Evolutionary conservation across 352 stramenopile species (phyloP).

Genomic region (Phytophthora lateralis): DNA sequence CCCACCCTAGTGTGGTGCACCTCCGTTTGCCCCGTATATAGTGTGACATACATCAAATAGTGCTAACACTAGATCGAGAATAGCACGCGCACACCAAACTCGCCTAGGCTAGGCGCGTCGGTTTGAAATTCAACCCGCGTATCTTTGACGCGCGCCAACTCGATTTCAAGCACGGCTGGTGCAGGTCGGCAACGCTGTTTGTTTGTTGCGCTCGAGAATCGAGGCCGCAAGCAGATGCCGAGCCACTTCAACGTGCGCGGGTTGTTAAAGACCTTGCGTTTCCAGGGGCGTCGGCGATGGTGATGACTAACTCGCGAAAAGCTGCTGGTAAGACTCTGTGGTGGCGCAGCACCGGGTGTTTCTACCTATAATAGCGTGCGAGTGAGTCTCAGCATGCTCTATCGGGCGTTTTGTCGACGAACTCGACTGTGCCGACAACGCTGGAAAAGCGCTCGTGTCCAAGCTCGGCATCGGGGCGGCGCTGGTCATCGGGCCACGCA

Average conservation of each 20-base stretch:
- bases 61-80: no score
- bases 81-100: not conserved
- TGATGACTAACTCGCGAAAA: constrained; percentile 15
- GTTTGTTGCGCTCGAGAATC: not conserved
- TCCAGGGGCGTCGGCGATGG: constrained; percentile 10
- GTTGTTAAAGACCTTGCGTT: constrained; percentile 42
- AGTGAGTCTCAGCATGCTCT: constrained; percentile 5
- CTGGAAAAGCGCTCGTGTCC: no score
- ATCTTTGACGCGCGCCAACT: not conserved
- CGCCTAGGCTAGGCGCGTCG: not conserved
- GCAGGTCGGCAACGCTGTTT: not conserved
- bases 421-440: no score
- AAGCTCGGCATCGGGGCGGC: no score
- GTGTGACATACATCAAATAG: no score
- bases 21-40: not conserved
- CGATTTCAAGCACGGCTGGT: not conserved
- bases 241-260: constrained; percentile 29
- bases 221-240: not conserved
- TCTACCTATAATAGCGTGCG: not conserved
- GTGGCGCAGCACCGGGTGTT: no score
- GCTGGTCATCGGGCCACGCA: no score
- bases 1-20: not conserved
- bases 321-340: no score
- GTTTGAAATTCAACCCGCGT: not conserved
- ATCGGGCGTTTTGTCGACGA: no score